Conservation (phyloP, 257 asterid species). For the Phtheirospermum japonicum region DNA sequence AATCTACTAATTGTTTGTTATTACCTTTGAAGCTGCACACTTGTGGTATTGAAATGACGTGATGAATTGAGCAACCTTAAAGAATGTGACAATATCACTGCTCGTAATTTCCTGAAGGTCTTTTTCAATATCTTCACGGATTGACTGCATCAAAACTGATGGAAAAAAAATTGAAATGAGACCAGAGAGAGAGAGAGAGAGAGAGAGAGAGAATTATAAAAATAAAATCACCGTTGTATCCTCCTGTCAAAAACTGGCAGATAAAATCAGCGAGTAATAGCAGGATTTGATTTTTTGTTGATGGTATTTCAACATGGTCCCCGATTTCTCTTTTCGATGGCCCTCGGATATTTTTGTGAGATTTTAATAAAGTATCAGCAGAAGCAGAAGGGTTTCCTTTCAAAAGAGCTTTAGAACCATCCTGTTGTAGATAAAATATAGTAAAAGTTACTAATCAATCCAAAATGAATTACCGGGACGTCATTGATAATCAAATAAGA, state of each 20-base stretch:
- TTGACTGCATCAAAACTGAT: slow-evolving; percentile 78
- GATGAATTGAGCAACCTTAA: slow-evolving; percentile 78
- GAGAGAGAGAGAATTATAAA: not conserved
- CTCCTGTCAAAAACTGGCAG: slow-evolving; percentile 74
- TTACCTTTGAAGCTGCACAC: slow-evolving; percentile 54
- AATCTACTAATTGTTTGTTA: slow-evolving; percentile 20
- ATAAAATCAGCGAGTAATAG: slow-evolving; percentile 58
- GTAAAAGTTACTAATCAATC: slow-evolving; percentile 2
- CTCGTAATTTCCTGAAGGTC: slow-evolving; percentile 73
- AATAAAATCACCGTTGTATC: slow-evolving; percentile 69
- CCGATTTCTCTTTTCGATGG: slow-evolving; percentile 62
- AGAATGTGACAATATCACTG: slow-evolving; percentile 65
- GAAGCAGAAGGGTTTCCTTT: slow-evolving; percentile 84
- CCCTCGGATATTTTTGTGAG: slow-evolving; percentile 64
- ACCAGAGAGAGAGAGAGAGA: slow-evolving; percentile 15
- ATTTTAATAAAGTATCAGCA: slow-evolving; percentile 55
- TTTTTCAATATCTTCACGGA: slow-evolving; percentile 79
- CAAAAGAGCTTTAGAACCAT: slow-evolving; percentile 86
- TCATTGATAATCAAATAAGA: slow-evolving; percentile 6
- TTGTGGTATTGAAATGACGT: slow-evolving; percentile 83
- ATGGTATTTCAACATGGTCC: slow-evolving; percentile 67
- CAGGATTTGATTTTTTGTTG: slow-evolving; percentile 52
- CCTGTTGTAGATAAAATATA: slow-evolving; percentile 47
- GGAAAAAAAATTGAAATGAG: slow-evolving; percentile 27
- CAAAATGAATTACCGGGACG: slow-evolving; percentile 17